Evolutionary conservation across 352 stramenopile genomes (phyloP).

Genomic region (Discostella stelligera): DNA sequence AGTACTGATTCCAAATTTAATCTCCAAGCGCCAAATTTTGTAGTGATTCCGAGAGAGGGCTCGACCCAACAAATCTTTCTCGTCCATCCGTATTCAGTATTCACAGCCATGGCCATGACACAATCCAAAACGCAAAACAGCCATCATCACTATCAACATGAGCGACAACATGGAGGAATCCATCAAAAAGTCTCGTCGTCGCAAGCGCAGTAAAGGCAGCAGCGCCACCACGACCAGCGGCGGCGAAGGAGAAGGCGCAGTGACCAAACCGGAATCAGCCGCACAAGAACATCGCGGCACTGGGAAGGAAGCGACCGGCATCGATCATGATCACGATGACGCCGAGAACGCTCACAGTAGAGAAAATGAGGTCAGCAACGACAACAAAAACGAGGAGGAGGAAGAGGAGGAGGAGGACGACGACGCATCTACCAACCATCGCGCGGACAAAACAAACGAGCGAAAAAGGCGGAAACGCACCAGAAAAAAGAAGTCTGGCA

Average conservation of each 20-base stretch:
- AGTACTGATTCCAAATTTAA: no score
- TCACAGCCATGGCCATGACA: no score
- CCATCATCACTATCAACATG: slow-evolving; percentile 11
- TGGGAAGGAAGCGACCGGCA: slow-evolving; percentile 7
- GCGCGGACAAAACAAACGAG: slow-evolving; percentile 45
- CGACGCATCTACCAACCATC: not conserved
- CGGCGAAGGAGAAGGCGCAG: slow-evolving; percentile 10
- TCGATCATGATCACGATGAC: no score
- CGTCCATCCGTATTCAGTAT: no score
- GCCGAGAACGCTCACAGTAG: no score
- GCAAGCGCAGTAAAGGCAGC: slow-evolving; percentile 20
- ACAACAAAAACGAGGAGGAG: slow-evolving; percentile 8
- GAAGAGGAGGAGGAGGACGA: slow-evolving; percentile 5
- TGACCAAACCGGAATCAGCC: not conserved
- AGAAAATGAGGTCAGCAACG: no score
- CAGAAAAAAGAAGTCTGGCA: slow-evolving; percentile 29
- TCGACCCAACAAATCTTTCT: no score
- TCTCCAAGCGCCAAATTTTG: no score
- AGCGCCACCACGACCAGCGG: slow-evolving; percentile 4
- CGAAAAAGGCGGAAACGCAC: slow-evolving; percentile 46
- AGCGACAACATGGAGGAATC: slow-evolving; percentile 11
- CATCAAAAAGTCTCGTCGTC: slow-evolving; percentile 28
- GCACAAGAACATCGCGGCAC: not conserved
- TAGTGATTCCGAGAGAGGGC: no score
- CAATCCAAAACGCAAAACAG: not conserved